Evolutionary conservation across 345 rosid genomes (phyloP).

Genomic region (Eucalyptus cladocalyx): DNA sequence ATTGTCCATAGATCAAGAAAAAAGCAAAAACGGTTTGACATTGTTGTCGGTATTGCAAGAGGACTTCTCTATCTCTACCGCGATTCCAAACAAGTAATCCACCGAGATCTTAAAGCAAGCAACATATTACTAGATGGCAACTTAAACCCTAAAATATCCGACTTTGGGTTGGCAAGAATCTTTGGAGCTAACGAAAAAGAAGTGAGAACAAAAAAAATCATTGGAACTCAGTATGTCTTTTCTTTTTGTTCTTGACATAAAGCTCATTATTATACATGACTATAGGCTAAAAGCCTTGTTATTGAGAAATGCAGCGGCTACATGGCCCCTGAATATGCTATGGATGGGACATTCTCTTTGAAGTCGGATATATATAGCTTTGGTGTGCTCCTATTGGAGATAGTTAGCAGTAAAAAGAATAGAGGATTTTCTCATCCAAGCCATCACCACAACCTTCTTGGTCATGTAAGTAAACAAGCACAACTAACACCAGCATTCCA

Average conservation of each 20-base stretch:
- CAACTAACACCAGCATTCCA: rapidly evolving
- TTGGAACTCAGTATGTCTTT: constrained; percentile 34
- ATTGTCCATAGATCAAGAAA: constrained; percentile 3
- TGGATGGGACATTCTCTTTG: constrained; percentile 27
- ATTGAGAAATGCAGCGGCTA: background rate
- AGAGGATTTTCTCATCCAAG: constrained; percentile 16
- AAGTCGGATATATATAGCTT: constrained; percentile 41
- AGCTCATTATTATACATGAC: background rate
- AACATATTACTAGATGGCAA: constrained; percentile 29
- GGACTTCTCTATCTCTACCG: constrained; percentile 47
- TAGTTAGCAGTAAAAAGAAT: constrained; percentile 29
- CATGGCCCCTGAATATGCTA: constrained; percentile 3
- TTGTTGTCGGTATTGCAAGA: constrained; percentile 27
- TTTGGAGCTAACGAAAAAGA: constrained; percentile 23
- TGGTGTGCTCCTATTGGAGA: constrained; percentile 32
- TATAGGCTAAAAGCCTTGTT: background rate
- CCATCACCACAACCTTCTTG: background rate
- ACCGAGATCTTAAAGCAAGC: constrained; percentile 39
- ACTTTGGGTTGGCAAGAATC: constrained; percentile 47
- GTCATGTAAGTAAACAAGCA: background rate
- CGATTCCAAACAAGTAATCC: constrained; percentile 36
- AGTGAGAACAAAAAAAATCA: constrained; percentile 24
- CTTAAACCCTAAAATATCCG: constrained; percentile 40
- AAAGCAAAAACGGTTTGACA: constrained; percentile 2
- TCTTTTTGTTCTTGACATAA: background rate